Percentiles rank a stretch among this genome's conserved stretches.
phyloP scores from a whole-genome alignment of 2,329 filamentous ascomycete species.

The Fusarium incarnatum region DNA sequence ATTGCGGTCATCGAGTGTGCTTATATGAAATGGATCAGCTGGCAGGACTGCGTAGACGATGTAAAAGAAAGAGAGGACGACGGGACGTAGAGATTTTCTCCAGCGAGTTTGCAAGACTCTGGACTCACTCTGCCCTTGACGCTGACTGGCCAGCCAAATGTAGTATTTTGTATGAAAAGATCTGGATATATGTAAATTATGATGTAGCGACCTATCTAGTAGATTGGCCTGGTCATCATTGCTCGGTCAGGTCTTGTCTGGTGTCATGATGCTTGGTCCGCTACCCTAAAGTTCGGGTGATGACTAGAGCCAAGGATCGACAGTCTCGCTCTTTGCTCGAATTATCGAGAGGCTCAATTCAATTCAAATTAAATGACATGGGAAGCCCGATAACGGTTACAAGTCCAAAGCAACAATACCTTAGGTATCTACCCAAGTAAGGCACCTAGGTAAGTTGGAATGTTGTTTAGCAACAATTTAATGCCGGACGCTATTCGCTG shows the following conservation, averaged over 20 bases:
- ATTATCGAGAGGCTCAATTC: background rate
- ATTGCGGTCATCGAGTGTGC: constrained; percentile 41
- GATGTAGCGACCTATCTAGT: background rate
- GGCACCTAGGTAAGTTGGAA: background rate
- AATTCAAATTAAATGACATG: background rate
- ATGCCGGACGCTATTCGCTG: background rate
- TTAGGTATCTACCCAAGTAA: background rate
- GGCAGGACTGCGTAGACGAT: constrained; percentile 43
- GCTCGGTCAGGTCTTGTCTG: constrained; percentile 47
- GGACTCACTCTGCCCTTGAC: background rate
- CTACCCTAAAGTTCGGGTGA: background rate
- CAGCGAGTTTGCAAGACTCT: background rate
- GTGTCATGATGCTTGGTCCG: constrained; percentile 14
- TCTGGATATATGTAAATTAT: background rate
- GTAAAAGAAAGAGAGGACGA: constrained; percentile 39
- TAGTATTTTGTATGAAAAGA: background rate
- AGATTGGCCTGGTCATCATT: constrained; percentile 35
- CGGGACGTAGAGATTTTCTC: constrained; percentile 14
- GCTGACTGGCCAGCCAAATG: background rate
- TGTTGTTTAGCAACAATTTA: background rate
- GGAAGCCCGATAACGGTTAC: background rate
- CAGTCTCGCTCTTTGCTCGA: background rate
- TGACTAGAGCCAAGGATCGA: background rate
- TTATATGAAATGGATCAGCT: constrained; percentile 43
- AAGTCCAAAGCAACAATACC: background rate